Base-by-base conservation (phyloP, 2,329 filamentous ascomycete genomes). In the Exutisphaerella laricina region DNA sequence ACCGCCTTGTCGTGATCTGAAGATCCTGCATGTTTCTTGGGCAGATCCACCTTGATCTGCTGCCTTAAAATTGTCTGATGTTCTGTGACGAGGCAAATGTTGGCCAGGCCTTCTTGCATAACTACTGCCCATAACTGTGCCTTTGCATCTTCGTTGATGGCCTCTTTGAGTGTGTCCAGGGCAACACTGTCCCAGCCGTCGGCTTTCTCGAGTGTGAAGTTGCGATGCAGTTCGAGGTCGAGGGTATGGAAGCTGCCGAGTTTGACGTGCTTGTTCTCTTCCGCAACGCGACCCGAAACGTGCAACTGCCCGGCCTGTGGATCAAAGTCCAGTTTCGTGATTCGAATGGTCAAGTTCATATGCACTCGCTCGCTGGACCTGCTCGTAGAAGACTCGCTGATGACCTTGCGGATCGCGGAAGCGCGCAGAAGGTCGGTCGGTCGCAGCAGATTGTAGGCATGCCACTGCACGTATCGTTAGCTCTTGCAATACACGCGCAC, bases 181-280 rank as follows among this genome's bases (percentile, higher is more conserved):
- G 89, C 86, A 8, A 98, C 81, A 54, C 84, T 89, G 65, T 98
- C 92, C 92, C 92, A 98, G 30, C 88, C 78, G 26, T 79, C 70
- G 28, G 78, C 77, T 68, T 97, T 97, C 69, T 88, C 84, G 5
- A 98, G 65, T 5, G 85, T 90, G 57, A 97, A 97, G 38, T 88
- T 82, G 30, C 89, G 78, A 58, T 92, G 81, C 45, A 95, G 73
- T 63, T 96, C 90, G 33, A 98, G 75, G 54, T 96, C 90, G 1
- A 86, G 71, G 0, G 83, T 86, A 60, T 87, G 83, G 56, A 78
- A 78, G 50, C 78, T 73, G 12, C 82, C 82, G 13, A 84, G 67
- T 57, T 79, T 80, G 23, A 84, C 82, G 58, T 78, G 72, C 47
- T 79, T 75, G 54, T 83, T 86, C 61, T 85, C 80, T 16, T 75